These are phyloP conservation scores for Quercus ilex DNA, from an alignment of 306 rosid species.

Conservation along the genomic window DNA sequence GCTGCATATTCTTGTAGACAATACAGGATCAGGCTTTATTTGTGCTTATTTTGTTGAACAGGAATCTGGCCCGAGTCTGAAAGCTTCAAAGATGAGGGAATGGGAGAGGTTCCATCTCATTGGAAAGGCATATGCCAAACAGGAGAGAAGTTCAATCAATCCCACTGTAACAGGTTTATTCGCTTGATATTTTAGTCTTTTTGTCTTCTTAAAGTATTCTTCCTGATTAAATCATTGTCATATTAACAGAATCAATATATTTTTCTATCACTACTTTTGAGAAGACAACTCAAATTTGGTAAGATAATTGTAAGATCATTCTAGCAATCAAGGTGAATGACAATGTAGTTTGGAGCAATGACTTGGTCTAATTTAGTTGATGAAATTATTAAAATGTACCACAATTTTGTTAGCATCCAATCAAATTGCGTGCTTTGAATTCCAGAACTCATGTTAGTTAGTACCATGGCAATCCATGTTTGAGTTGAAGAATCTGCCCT, in stretches of 20 bases:
- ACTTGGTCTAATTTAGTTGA: not conserved
- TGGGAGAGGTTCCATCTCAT: constrained; percentile 45
- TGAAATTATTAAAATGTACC: not conserved
- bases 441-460: not conserved
- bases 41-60: constrained; percentile 6
- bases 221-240: not conserved
- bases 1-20: not conserved
- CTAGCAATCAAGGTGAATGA: not conserved
- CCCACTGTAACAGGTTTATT: constrained; percentile 49
- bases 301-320: not conserved
- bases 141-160: constrained; percentile 45
- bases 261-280: not conserved
- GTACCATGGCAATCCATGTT: not conserved
- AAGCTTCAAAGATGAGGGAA: constrained; percentile 51
- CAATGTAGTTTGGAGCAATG: not conserved
- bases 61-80: constrained; percentile 70
- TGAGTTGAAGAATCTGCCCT: not conserved
- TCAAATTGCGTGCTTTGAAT: not conserved
- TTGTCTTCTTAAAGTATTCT: not conserved
- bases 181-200: not conserved
- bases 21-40: not conserved
- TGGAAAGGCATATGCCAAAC: constrained; percentile 59
- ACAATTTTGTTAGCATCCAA: not conserved
- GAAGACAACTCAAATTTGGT: not conserved
- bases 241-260: not conserved